These are phyloP conservation scores for Pleurotus giganteus DNA, from an alignment of 768 basidiomycete genomes.

Conservation along the genomic window DNA sequence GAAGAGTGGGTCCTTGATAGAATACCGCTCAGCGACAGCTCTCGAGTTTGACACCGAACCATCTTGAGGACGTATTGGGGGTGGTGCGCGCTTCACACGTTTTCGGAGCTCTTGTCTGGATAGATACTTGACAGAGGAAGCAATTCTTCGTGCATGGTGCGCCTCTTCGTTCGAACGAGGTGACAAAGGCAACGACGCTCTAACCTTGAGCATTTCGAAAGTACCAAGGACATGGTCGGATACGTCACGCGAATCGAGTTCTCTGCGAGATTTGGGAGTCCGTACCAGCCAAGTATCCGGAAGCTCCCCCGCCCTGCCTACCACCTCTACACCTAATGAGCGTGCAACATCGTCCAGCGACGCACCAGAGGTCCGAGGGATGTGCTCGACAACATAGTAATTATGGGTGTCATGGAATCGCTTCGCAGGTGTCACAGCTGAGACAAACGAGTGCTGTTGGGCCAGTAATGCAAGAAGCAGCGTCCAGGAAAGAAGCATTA, in stretches of 20 bases:
- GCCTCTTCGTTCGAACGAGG: constrained; percentile 39
- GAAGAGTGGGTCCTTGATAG: constrained; percentile 82
- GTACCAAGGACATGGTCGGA: constrained; percentile 48
- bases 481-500: constrained; percentile 28
- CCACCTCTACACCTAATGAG: constrained; percentile 74
- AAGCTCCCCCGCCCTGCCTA: constrained; percentile 87
- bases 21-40: constrained; percentile 56
- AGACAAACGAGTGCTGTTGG: constrained; percentile 18
- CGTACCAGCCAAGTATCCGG: constrained; percentile 82
- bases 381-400: constrained; percentile 81
- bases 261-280: constrained; percentile 34
- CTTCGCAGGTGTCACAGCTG: constrained; percentile 41
- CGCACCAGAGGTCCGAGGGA: constrained; percentile 42
- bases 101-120: constrained; percentile 63
- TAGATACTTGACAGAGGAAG: constrained; percentile 58
- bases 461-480: constrained; percentile 32
- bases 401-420: constrained; percentile 62
- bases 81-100: constrained; percentile 74
- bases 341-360: constrained; percentile 59
- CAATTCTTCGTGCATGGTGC: constrained; percentile 40
- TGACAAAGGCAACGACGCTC: constrained; percentile 28
- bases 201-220: constrained; percentile 43
- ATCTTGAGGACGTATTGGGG: constrained; percentile 41
- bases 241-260: constrained; percentile 28
- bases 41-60: constrained; percentile 35